Evolutionary conservation across 495 filamentous ascomycete genomes (phyloP).

Genomic region (Neurospora sublineolata): DNA sequence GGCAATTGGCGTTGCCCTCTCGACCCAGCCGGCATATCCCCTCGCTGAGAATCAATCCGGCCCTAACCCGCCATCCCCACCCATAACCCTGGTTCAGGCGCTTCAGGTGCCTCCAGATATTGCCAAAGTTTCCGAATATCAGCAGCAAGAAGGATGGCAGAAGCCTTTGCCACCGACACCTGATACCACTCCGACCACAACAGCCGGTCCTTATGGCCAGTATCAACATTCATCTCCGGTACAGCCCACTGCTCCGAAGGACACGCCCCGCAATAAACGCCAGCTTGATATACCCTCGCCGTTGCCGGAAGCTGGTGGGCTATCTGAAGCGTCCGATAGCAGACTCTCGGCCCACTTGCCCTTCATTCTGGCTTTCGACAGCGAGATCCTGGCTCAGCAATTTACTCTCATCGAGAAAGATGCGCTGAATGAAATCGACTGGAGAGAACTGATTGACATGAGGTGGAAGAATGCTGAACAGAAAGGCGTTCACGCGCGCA

Average conservation of each 20-base stretch:
- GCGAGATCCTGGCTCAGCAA: conserved; percentile 81
- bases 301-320: conserved; percentile 1
- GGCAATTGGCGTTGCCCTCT: conserved; percentile 32
- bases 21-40: conserved; percentile 50
- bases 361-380: conserved; percentile 86
- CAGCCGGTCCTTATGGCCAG: conserved; percentile 15
- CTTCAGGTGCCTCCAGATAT: conserved; percentile 34
- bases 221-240: conserved; percentile 17
- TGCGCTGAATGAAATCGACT: conserved; percentile 90
- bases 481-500: conserved; percentile 46
- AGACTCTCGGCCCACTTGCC: conserved; percentile 57
- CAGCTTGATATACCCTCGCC: conserved; percentile 19
- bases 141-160: conserved; percentile 32
- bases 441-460: conserved; percentile 94
- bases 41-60: conserved; percentile 29
- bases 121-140: conserved; percentile 21
- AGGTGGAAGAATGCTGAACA: conserved; percentile 66
- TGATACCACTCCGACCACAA: conserved; percentile 37
- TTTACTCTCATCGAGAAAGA: conserved; percentile 94
- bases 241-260: conserved; percentile 28
- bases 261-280: conserved; percentile 27
- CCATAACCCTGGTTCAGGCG: conserved; percentile 59
- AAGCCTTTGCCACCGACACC: conserved; percentile 43
- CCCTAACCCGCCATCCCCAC: conserved; percentile 61
- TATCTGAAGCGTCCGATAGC: not conserved